These are phyloP conservation scores for Hymenoscyphus albidus DNA, from an alignment of 2,329 filamentous ascomycete genomes.

Conservation along the genomic window DNA sequence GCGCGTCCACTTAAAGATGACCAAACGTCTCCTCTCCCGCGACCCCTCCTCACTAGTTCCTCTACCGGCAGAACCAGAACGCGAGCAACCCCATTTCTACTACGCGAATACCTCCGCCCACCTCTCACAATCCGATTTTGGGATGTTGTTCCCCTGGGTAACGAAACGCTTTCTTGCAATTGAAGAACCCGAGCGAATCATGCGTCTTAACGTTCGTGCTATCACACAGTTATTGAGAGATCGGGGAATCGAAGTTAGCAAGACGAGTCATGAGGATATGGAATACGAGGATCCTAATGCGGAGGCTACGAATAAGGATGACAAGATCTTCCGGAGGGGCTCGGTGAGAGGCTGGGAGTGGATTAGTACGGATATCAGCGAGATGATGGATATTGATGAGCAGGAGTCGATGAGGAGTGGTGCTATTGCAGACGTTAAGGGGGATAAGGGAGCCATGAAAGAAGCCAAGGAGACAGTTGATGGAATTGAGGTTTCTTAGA, in stretches of 20 bases:
- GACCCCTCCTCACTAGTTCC: conserved; percentile 42
- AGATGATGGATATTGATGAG: conserved; percentile 21
- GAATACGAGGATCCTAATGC: conserved; percentile 30
- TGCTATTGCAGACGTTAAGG: conserved; percentile 11
- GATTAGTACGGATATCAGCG: conserved; percentile 25
- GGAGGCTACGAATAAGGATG: conserved; percentile 23
- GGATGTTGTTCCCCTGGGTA: conserved; percentile 72
- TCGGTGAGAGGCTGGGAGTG: conserved; percentile 33
- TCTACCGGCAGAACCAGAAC: conserved; percentile 12
- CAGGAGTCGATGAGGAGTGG: conserved; percentile 15
- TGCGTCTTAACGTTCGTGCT: conserved; percentile 57
- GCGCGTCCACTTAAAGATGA: conserved; percentile 66
- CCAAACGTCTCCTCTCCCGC: conserved; percentile 61
- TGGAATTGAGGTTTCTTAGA: neutral
- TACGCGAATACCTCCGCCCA: conserved; percentile 73
- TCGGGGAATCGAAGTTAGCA: conserved; percentile 46
- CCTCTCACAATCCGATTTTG: conserved; percentile 79
- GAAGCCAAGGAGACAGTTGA: neutral
- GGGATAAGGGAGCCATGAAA: neutral
- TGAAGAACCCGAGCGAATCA: conserved; percentile 53
- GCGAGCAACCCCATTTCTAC: conserved; percentile 60
- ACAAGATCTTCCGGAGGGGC: conserved; percentile 24
- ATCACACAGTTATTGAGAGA: conserved; percentile 52
- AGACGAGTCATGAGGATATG: conserved; percentile 42
- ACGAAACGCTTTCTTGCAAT: conserved; percentile 55